Conservation (phyloP, 2,329 filamentous ascomycete species). For the Claviceps purpurea region DNA sequence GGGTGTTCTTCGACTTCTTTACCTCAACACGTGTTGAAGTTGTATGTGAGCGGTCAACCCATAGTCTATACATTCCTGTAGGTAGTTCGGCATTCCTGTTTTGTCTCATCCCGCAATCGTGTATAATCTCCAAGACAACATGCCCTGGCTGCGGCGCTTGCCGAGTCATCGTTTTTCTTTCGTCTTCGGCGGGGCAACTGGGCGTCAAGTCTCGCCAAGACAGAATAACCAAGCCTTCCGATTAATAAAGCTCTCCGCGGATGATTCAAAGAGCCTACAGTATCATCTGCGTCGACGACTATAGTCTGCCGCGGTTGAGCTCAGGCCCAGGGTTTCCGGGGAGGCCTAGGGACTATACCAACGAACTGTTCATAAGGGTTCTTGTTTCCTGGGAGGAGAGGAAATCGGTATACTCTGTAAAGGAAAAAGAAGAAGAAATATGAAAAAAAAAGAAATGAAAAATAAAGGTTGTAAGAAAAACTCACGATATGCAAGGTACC, state of each 20-base stretch:
- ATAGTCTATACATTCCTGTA: too few species aligned
- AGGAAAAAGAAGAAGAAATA: too few species aligned
- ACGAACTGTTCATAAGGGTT: too few species aligned
- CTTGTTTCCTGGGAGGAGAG: too few species aligned
- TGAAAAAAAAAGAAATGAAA: too few species aligned
- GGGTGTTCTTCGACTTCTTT: background rate
- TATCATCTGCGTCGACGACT: background rate
- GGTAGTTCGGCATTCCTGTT: background rate
- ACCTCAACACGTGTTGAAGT: background rate
- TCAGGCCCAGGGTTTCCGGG: background rate
- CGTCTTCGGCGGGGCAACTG: too few species aligned
- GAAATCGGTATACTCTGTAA: too few species aligned
- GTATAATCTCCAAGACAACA: background rate
- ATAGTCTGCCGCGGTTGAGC: background rate
- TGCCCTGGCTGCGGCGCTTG: background rate
- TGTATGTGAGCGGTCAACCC: background rate
- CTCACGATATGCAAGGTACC: too few species aligned
- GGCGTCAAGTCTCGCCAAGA: too few species aligned
- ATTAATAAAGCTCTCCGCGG: background rate
- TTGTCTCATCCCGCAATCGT: background rate
- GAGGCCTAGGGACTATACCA: background rate
- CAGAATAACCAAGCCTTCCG: too few species aligned
- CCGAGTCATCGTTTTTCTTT: background rate
- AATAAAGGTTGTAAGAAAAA: too few species aligned
- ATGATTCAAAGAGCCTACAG: background rate